Evolutionary conservation across 2,329 filamentous ascomycete species (phyloP).

Genomic region (Sclerotinia sclerotiorum): DNA sequence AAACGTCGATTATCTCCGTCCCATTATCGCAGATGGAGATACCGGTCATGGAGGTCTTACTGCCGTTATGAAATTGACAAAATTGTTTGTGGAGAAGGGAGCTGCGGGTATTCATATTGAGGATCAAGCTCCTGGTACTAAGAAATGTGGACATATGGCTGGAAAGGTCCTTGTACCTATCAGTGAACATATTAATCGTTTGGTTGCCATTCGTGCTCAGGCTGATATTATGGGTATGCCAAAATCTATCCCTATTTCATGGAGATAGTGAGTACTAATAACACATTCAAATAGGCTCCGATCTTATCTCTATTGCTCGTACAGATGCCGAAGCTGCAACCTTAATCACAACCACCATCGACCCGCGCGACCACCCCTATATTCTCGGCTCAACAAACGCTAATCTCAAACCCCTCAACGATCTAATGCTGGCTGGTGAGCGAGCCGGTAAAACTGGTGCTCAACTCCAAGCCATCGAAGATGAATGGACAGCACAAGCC

Average conservation of each 20-base stretch:
- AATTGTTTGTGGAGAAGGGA: constrained; percentile 94
- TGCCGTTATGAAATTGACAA: constrained; percentile 99
- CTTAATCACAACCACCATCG: constrained; percentile 93
- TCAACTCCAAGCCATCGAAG: constrained; percentile 87
- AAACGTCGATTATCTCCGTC: constrained; percentile 90
- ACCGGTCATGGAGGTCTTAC: constrained; percentile 96
- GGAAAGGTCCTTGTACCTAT: constrained; percentile 97
- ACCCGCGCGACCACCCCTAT: constrained; percentile 92
- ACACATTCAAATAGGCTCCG: constrained; percentile 54
- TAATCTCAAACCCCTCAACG: constrained; percentile 76
- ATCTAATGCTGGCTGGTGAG: constrained; percentile 88
- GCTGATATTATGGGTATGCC: constrained; percentile 90
- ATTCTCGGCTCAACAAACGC: constrained; percentile 89
- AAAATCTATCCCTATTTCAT: background rate
- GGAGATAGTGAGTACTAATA: background rate
- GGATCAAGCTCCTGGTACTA: constrained; percentile 95
- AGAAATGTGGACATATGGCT: constrained; percentile 99
- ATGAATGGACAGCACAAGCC: constrained; percentile 78
- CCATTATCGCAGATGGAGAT: constrained; percentile 95
- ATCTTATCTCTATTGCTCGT: constrained; percentile 87
- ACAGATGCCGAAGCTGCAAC: constrained; percentile 98
- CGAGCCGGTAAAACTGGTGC: constrained; percentile 74
- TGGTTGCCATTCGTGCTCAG: constrained; percentile 95
- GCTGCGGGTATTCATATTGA: constrained; percentile 98
- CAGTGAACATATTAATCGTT: constrained; percentile 94